Conservation (phyloP, 208 protist genomes). For the Leishmania arabica region DNA sequence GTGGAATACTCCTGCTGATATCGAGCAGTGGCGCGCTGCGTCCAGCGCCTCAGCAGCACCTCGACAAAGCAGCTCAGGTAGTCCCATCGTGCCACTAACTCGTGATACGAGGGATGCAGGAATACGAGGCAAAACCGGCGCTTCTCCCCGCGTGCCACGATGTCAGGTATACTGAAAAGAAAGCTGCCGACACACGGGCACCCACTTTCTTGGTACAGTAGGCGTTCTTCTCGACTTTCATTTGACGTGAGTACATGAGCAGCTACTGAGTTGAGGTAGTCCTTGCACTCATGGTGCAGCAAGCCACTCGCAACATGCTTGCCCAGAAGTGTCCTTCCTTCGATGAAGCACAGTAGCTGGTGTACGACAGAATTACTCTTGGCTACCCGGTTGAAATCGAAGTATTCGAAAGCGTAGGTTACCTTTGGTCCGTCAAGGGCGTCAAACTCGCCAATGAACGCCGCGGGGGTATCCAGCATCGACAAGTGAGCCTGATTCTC, state of each 20-base stretch:
- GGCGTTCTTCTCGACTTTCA: slow-evolving; percentile 59
- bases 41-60: slow-evolving; percentile 52
- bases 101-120: slow-evolving; percentile 53
- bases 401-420: slow-evolving; percentile 72
- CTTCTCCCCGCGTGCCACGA: slow-evolving; percentile 80
- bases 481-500: not conserved
- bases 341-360: slow-evolving; percentile 33
- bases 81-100: slow-evolving; percentile 57
- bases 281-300: slow-evolving; percentile 43
- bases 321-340: slow-evolving; percentile 33
- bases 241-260: slow-evolving; percentile 69
- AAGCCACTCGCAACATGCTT: slow-evolving; percentile 48
- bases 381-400: slow-evolving; percentile 33
- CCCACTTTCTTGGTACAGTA: slow-evolving; percentile 67
- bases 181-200: slow-evolving; percentile 66
- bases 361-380: slow-evolving; percentile 7
- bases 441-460: slow-evolving; percentile 85
- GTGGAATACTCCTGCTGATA: slow-evolving; percentile 63
- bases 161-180: slow-evolving; percentile 78
- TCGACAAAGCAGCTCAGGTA: slow-evolving; percentile 38
- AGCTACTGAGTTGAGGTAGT: slow-evolving; percentile 55
- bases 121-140: slow-evolving; percentile 77
- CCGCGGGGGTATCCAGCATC: slow-evolving; percentile 44
- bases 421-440: slow-evolving; percentile 66
- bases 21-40: slow-evolving; percentile 29